Evolutionary conservation across 345 rosid species (phyloP), one percentile per base, ranked within the genome.

Genomic region (Theobroma cacao): DNA sequence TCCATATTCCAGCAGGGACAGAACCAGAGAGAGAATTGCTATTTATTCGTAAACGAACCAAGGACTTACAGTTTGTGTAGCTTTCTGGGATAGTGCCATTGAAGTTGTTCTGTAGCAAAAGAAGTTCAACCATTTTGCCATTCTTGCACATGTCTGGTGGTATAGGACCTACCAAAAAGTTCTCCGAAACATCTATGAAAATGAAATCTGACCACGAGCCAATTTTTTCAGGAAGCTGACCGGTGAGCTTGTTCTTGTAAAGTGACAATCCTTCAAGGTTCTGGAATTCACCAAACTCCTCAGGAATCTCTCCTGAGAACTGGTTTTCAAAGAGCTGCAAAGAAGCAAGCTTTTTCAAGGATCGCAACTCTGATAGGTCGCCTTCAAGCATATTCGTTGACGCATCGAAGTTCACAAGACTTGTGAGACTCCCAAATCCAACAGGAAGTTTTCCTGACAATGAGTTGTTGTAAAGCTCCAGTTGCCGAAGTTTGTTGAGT

Each of bases 61-160:
- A 41, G 67, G 88, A 83, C 85, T 80, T 82, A 60, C 98, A 95
- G 72, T 82, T 81, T 2, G 80, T 82, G 6, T 90, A 91, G 56
- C 84, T 88, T 36, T 76, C 86, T 0, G 98, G 98, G 34, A 95
- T 67, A 22, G 64, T 38, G 28, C 98, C 98, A 2, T 82, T 88
- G 85, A 95, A 85, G 20, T 80, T 84, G 90, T 95, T 95, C 80
- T 87, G 90, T 47, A 93, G 72, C 77, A 95, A 38, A 1, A 93
- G 88, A 77, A 93, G 84, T 62, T 85, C 88, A 10, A 82, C 80
- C 86, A 93, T 80, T 61, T 75, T 66, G 0, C 95, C 97, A 47
- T 90, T 90, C 83, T 88, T 90, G 85, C 98, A 95, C 90, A 95
- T 90, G 31, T 88, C 86, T n/a, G 89, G 90, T 10, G 98, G 98